Conservation (phyloP, 2,329 filamentous ascomycete species). For the Achaetomium macrosporum region DNA sequence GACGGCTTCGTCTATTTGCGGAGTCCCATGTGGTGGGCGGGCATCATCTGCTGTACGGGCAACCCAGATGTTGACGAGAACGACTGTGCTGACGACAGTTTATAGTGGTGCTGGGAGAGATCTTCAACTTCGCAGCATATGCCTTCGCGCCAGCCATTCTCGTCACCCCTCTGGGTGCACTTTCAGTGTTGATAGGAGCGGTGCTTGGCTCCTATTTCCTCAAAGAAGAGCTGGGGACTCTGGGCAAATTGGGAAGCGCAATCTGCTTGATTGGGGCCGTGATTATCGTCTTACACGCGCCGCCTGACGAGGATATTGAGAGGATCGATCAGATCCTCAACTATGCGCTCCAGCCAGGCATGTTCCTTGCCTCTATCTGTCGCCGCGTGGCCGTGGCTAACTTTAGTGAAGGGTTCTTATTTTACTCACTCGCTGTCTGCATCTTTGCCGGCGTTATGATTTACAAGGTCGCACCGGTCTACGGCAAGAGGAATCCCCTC, state of each 20-base stretch:
- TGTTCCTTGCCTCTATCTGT: constrained; percentile 21
- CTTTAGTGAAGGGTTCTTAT: constrained; percentile 64
- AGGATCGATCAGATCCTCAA: constrained; percentile 88
- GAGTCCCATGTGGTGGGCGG: constrained; percentile 96
- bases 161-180: constrained; percentile 87
- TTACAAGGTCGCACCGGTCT: constrained; percentile 80
- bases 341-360: constrained; percentile 88
- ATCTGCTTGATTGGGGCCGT: constrained; percentile 94
- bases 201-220: constrained; percentile 94
- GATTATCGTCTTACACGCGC: constrained; percentile 95
- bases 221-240: constrained; percentile 77
- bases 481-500: constrained; percentile 92
- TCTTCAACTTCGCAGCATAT: constrained; percentile 97
- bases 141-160: constrained; percentile 98
- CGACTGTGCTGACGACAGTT: constrained; percentile 16
- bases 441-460: constrained; percentile 92
- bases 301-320: constrained; percentile 83
- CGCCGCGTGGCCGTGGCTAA: background rate
- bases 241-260: constrained; percentile 92
- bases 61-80: background rate
- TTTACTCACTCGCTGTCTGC: constrained; percentile 75
- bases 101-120: constrained; percentile 81
- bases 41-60: constrained; percentile 75
- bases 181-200: constrained; percentile 91
- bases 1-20: constrained; percentile 92